phyloP scores from a whole-genome alignment of 768 basidiomycete genomes.

The Naganishia vishniacii region DNA sequence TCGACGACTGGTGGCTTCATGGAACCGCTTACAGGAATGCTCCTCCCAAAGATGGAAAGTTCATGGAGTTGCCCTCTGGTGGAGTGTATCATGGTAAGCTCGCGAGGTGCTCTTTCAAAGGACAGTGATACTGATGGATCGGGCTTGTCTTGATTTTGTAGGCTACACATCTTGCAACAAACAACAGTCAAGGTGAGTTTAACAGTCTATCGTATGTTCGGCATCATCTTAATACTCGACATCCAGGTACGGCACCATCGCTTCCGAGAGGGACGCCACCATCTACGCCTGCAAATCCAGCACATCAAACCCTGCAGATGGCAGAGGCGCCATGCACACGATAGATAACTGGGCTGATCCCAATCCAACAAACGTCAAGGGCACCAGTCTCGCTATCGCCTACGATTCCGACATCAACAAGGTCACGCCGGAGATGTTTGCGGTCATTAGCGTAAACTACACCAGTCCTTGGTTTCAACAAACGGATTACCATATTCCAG shows the following conservation, averaged over 20 bases:
- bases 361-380: constrained; percentile 40
- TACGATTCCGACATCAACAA: constrained; percentile 35
- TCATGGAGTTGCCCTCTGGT: constrained; percentile 32
- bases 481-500: constrained; percentile 45
- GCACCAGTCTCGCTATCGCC: constrained; percentile 40
- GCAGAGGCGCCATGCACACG: constrained; percentile 44
- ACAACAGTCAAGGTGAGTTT: constrained; percentile 26
- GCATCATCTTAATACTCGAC: not conserved
- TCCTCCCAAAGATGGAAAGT: constrained; percentile 36
- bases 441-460: constrained; percentile 38
- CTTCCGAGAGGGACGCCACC: constrained; percentile 30
- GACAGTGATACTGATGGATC: constrained; percentile 35
- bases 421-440: constrained; percentile 39
- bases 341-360: constrained; percentile 35
- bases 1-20: constrained; percentile 47
- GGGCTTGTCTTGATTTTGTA: constrained; percentile 30
- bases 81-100: constrained; percentile 24
- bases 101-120: constrained; percentile 39
- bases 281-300: constrained; percentile 39
- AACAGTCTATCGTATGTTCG: not conserved
- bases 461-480: constrained; percentile 43
- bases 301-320: constrained; percentile 30
- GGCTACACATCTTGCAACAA: constrained; percentile 19
- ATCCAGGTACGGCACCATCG: constrained; percentile 17
- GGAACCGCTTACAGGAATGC: constrained; percentile 35